Evolutionary conservation across 306 rosid genomes (phyloP).

Genomic region (Cucumis melo): DNA sequence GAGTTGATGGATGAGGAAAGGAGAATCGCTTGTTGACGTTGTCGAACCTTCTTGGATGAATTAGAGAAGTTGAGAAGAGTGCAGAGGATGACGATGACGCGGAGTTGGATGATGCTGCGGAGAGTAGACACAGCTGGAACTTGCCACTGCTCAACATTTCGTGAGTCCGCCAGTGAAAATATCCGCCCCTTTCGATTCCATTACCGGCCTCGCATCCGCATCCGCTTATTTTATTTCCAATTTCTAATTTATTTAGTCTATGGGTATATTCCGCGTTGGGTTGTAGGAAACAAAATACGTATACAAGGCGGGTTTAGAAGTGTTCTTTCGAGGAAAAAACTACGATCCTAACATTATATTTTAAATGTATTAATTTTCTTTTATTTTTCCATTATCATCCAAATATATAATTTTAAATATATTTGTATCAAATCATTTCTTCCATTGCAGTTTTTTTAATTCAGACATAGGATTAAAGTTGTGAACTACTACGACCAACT

Average conservation of each 20-base stretch:
- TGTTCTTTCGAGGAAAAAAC: too few species aligned
- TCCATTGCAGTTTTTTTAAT: too few species aligned
- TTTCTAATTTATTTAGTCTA: neutral
- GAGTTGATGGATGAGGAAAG: neutral
- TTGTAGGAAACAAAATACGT: too few species aligned
- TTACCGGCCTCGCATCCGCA: neutral
- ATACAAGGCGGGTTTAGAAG: too few species aligned
- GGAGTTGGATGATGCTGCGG: neutral
- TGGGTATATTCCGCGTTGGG: too few species aligned
- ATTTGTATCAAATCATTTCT: too few species aligned
- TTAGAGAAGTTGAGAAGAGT: neutral
- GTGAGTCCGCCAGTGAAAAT: neutral
- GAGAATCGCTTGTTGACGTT: neutral
- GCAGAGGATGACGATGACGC: neutral
- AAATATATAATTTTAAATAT: too few species aligned
- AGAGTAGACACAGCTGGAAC: neutral
- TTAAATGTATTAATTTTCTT: too few species aligned
- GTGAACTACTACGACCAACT: too few species aligned
- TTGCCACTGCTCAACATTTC: conserved; percentile 4
- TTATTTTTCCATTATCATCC: too few species aligned
- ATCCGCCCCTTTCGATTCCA: neutral
- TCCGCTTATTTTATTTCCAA: neutral
- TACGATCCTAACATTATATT: too few species aligned
- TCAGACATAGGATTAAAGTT: too few species aligned
- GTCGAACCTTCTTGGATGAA: neutral